These are phyloP conservation scores for Acacia crassicarpa DNA, from an alignment of 306 rosid genomes.

Conservation along the genomic window DNA sequence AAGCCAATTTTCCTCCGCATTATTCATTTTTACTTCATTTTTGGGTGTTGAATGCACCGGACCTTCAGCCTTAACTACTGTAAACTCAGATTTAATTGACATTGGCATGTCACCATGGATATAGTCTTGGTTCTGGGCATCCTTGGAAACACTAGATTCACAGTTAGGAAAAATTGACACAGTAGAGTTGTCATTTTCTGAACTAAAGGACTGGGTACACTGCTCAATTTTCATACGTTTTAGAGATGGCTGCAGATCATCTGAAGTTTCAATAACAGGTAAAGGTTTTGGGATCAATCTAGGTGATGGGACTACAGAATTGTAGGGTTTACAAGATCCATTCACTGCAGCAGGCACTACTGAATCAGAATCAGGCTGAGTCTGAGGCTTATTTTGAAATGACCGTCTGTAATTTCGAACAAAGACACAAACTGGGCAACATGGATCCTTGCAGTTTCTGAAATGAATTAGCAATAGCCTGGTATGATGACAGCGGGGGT, in stretches of 20 bases:
- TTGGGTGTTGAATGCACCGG: slow-evolving; percentile 40
- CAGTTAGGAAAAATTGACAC: slow-evolving; percentile 46
- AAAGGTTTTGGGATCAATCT: slow-evolving; percentile 52
- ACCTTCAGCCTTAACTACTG: slow-evolving; percentile 68
- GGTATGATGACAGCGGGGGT: slow-evolving; percentile 72
- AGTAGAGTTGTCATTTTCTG: slow-evolving; percentile 56
- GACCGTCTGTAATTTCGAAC: slow-evolving; percentile 55
- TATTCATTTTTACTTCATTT: slow-evolving; percentile 57
- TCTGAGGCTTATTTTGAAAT: slow-evolving; percentile 39
- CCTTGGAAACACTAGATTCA: slow-evolving; percentile 53
- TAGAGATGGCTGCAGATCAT: slow-evolving; percentile 68
- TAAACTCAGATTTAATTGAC: slow-evolving; percentile 59
- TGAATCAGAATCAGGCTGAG: slow-evolving; percentile 44
- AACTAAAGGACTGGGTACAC: slow-evolving; percentile 51
- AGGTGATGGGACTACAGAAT: slow-evolving; percentile 41
- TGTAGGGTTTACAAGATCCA: slow-evolving; percentile 62
- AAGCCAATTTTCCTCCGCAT: slow-evolving; percentile 44
- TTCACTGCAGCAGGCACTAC: slow-evolving; percentile 52
- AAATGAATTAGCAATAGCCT: slow-evolving; percentile 68
- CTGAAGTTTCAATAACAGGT: slow-evolving; percentile 54
- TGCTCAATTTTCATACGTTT: slow-evolving; percentile 90
- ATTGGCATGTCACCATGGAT: slow-evolving; percentile 43
- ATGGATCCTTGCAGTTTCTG: slow-evolving; percentile 57
- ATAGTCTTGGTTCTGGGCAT: slow-evolving; percentile 53
- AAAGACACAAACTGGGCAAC: slow-evolving; percentile 90